Conservation (phyloP, 768 basidiomycete species). For the Pisolithus albus region DNA sequence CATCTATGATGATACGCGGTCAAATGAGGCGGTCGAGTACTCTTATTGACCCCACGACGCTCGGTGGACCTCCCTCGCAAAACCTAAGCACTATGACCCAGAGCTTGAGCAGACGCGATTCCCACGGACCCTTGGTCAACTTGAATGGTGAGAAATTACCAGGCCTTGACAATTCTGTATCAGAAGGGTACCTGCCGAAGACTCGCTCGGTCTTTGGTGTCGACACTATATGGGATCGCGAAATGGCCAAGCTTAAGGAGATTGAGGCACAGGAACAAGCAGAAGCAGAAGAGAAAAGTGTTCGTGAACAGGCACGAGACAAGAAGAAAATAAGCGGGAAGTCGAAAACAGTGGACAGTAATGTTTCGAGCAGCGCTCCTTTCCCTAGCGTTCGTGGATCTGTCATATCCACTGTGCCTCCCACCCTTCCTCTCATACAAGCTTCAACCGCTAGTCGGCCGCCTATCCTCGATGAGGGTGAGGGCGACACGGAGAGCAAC, state of each 20-base stretch:
- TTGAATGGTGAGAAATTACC: constrained; percentile 41
- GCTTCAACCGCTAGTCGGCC: constrained; percentile 27
- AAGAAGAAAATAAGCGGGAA: constrained; percentile 36
- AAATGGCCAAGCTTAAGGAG: constrained; percentile 71
- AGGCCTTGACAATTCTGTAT: constrained; percentile 26
- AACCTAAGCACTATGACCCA: constrained; percentile 38
- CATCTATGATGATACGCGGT: constrained; percentile 87
- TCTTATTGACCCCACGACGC: constrained; percentile 63
- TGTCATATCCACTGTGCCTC: constrained; percentile 18
- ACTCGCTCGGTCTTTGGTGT: constrained; percentile 87
- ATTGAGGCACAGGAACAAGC: constrained; percentile 65
- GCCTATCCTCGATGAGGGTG: constrained; percentile 31
- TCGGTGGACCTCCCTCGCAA: constrained; percentile 47
- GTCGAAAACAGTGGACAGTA: constrained; percentile 43
- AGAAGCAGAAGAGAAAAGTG: constrained; percentile 47
- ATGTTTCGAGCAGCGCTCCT: constrained; percentile 25
- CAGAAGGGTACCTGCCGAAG: constrained; percentile 30
- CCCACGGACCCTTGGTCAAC: constrained; percentile 60
- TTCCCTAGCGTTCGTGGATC: constrained; percentile 23
- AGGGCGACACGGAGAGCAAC: constrained; percentile 50
- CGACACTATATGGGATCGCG: constrained; percentile 88
- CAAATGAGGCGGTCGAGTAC: constrained; percentile 51
- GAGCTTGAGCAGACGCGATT: constrained; percentile 40
- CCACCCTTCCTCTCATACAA: constrained; percentile 30
- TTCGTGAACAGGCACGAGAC: constrained; percentile 40